These are phyloP conservation scores for Thuidium tamariscinum DNA, from an alignment of 225 moss, liverwort and hornwort genomes.

Conservation along the genomic window DNA sequence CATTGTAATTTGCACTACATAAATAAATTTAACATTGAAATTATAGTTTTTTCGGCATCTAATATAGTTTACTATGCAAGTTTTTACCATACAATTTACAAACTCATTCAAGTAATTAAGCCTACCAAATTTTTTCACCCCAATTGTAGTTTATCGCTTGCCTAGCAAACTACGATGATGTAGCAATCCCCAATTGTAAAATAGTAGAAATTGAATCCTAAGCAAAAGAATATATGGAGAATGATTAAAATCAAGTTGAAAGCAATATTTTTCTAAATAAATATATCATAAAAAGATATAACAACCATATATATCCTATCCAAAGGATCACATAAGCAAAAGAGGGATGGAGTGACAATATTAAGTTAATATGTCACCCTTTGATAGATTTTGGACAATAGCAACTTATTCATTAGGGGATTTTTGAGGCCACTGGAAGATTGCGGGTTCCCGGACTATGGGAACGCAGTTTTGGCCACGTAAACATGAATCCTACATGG, in stretches of 20 bases:
- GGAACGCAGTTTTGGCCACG: too few relatives aligned
- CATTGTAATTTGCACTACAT: accelerated
- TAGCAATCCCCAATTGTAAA: not conserved
- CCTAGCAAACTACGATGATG: accelerated
- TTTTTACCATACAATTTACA: not conserved
- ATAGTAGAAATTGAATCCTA: not conserved
- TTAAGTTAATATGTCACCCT: not conserved
- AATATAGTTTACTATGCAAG: not conserved
- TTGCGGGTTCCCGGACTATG: too few relatives aligned
- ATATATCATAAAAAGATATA: not conserved
- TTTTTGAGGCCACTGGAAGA: too few relatives aligned
- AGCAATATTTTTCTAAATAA: too few relatives aligned
- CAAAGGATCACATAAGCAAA: not conserved
- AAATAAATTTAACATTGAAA: not conserved
- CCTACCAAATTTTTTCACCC: not conserved
- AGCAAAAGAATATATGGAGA: accelerated
- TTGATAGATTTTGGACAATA: not conserved
- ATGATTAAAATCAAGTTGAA: not conserved
- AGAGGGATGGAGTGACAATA: accelerated
- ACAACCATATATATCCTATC: accelerated
- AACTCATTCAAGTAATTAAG: not conserved
- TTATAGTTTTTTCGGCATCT: too few relatives aligned
- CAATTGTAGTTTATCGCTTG: accelerated
- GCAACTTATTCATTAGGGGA: too few relatives aligned
- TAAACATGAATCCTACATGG: too few relatives aligned